Evolutionary conservation across 108 stramenopile genomes (phyloP), one percentile per base, ranked within the genome.

Genomic region (Fistulifera solaris): DNA sequence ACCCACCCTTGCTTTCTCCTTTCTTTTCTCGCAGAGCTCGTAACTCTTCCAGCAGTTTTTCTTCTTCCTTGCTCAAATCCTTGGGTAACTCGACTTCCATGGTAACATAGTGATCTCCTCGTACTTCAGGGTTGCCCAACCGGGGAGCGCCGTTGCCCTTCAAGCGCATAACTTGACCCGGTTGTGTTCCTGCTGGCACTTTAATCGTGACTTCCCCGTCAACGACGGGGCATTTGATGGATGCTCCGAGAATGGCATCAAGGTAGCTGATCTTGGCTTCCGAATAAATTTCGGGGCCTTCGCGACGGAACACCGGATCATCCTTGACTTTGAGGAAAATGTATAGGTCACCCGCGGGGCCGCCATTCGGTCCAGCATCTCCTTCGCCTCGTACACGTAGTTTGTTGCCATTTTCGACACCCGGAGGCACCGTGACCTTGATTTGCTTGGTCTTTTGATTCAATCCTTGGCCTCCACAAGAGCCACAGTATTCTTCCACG

Each of bases 101-200:
- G 19, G 93, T 94, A 21, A 98, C 92, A 68, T 94, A 96, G 63
- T 95, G 95, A 61, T 96, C 95, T 25, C 97, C 97, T 54, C 95
- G 73, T 43, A 66, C 54, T 40, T 73, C 62, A 16, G 82, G 56
- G 59, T 89, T 77, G 8, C 89, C 89, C 52, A 95, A 66, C 48
- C 74, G 49, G 14, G 95, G 95, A 12, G 94, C 91, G 22, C 89
- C 97, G 57, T 93, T 94, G 31, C 89, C 89, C 53, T 86, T 86
- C 28, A 98, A 68, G 31, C 94, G 71, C 79, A 98, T 93, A 18
- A 94, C 89, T 59, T 91, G 85, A n/a, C 85, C 95, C 14, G 97
- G 97, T 60, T 98, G 97, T 26, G 95, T 96, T 15, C 97, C 97
- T 16, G 93, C 73, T 0, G 97, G 97, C 10, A 98, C 85, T 73